Evolutionary conservation across 2,329 filamentous ascomycete species (phyloP), one percentile per base, ranked within the genome.

Genomic region (Lachnellula subtilissima): DNA sequence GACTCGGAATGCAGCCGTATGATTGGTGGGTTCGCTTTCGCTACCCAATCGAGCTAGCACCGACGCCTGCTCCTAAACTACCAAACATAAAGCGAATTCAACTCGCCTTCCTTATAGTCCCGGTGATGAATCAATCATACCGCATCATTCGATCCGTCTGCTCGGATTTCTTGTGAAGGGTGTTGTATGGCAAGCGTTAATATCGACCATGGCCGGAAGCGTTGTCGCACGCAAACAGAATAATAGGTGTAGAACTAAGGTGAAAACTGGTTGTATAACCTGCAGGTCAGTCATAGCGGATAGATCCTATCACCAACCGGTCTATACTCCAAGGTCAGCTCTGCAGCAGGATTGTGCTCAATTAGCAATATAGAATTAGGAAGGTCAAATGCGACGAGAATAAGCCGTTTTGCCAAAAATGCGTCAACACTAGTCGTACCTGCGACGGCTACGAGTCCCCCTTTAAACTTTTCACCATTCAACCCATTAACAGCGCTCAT

Each of bases 281-380:
- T 76, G 74, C 71, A 73, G 73, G 74, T 75, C 19, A 69, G 72
- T 70, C 36, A 56, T 58, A 60, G 54, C 39, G 43, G 53, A 22
- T 49, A 55, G 35, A 48, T 62, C 48, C 56, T 53, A 50, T 61
- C 52, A 28, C 48, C 37, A 22, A 22, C 22, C 22, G 46, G 39
- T 62, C 50, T 58, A 62, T 52, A 58, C 53, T 50, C 39, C 55
- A 50, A 55, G 39, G 49, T 53, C 48, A 55, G 36, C 49, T 52
- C 51, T 60, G 50, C 36, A 58, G 48, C 53, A 28, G 28, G 39
- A 58, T 57, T 52, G 52, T 58, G 61, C 61, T 61, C 54, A 63
- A 52, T 49, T 17, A 67, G 54, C 71, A 71, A 55, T 63, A 55
- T 63, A 85, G 82, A 69, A 76, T 78, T 62, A 75, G 83, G 61